These are phyloP conservation scores for Scheffersomyces lignicola DNA, from an alignment of 1,139 yeast species.

Conservation along the genomic window DNA sequence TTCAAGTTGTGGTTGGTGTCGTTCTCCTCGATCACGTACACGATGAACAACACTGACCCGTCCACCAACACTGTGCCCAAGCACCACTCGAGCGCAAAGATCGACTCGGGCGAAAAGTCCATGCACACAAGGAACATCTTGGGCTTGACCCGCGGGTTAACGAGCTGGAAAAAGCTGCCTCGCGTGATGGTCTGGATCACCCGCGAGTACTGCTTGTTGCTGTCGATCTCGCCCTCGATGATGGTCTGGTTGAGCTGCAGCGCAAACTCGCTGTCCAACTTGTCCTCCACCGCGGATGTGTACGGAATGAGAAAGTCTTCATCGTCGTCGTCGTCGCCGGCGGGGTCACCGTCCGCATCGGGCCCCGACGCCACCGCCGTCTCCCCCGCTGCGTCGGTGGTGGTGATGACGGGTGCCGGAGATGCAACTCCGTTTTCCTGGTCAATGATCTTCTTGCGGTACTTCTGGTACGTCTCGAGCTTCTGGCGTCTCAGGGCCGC, in stretches of 20 bases:
- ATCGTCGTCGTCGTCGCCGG: conserved; percentile 12
- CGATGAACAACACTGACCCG: conserved; percentile 78
- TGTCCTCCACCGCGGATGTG: conserved; percentile 71
- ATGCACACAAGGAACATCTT: conserved; percentile 75
- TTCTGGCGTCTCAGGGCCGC: conserved; percentile 44
- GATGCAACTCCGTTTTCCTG: conserved; percentile 42
- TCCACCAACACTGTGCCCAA: conserved; percentile 84
- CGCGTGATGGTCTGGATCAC: conserved; percentile 70
- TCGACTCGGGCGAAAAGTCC: conserved; percentile 83
- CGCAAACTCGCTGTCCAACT: conserved; percentile 65
- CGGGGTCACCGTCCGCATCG: conserved; percentile 9
- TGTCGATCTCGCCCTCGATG: conserved; percentile 60
- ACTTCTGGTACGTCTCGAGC: conserved; percentile 46
- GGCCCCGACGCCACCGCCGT: conserved; percentile 5
- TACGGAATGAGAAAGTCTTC: conserved; percentile 57
- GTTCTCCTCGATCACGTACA: conserved; percentile 76
- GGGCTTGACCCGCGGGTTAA: conserved; percentile 52
- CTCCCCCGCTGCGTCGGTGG: conserved; percentile 5
- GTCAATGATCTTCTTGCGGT: conserved; percentile 49
- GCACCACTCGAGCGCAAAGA: conserved; percentile 86
- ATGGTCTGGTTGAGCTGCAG: conserved; percentile 58
- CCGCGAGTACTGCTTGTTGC: conserved; percentile 54
- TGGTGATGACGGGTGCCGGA: conserved; percentile 5
- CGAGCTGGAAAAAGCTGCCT: conserved; percentile 62
- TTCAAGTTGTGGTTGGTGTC: conserved; percentile 48